Evolutionary conservation across 306 rosid genomes (phyloP).

Genomic region (Casuarina equisetifolia): DNA sequence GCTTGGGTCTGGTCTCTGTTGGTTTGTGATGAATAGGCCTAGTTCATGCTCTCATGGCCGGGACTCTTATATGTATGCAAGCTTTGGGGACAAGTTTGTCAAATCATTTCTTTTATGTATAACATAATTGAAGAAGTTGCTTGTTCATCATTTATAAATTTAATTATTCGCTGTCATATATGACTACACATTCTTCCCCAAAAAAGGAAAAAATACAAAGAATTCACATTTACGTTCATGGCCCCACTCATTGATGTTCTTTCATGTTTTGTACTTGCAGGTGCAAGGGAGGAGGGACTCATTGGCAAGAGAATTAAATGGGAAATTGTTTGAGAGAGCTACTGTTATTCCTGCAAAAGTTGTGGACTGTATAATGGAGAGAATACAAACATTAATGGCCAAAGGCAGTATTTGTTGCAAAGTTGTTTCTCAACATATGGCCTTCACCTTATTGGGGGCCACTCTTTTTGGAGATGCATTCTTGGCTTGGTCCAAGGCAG

Average conservation of each 20-base stretch:
- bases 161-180: neutral
- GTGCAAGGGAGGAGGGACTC: constrained; percentile 58
- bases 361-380: constrained; percentile 51
- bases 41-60: neutral
- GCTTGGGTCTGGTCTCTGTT: too few relatives aligned
- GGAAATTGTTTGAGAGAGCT: constrained; percentile 42
- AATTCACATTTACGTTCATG: neutral
- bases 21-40: neutral
- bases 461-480: constrained; percentile 75
- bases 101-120: neutral
- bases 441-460: constrained; percentile 73
- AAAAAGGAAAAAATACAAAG: neutral
- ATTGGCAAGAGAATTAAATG: constrained; percentile 52
- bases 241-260: too few relatives aligned
- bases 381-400: constrained; percentile 40
- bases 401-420: constrained; percentile 48
- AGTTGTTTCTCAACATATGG: constrained; percentile 72
- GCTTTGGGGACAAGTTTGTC: neutral
- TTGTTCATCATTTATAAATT: constrained; percentile 16
- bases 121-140: neutral
- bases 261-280: constrained; percentile 38
- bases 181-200: neutral
- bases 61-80: constrained; percentile 5
- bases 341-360: constrained; percentile 43
- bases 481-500: constrained; percentile 72